These are phyloP conservation scores for Harrya chromipes DNA, from an alignment of 768 basidiomycete species.

Conservation along the genomic window DNA sequence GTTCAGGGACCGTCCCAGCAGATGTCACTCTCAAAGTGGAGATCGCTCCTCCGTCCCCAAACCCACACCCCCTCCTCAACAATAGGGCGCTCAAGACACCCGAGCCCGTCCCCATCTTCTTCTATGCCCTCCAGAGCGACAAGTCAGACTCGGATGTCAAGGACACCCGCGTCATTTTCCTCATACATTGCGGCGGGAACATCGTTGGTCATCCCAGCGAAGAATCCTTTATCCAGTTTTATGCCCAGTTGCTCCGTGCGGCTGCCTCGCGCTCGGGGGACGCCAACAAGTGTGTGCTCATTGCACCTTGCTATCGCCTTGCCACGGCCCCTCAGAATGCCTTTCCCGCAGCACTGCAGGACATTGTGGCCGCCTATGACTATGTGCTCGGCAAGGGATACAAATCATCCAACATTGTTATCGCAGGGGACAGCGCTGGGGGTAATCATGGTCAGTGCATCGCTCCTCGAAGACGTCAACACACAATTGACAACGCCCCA, in stretches of 20 bases:
- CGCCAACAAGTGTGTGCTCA: neutral
- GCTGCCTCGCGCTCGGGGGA: neutral
- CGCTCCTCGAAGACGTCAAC: no score
- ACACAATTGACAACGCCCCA: neutral
- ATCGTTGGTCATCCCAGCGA: constrained; percentile 17
- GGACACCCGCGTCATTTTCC: constrained; percentile 19
- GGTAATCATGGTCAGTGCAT: constrained; percentile 16
- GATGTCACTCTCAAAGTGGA: neutral
- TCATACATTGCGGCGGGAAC: constrained; percentile 25
- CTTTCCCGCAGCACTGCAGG: constrained; percentile 7
- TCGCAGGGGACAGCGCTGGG: constrained; percentile 26
- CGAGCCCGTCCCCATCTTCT: constrained; percentile 21
- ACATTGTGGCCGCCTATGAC: constrained; percentile 18
- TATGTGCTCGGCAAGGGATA: constrained; percentile 22
- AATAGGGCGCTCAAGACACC: constrained; percentile 6
- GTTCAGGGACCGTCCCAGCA: neutral
- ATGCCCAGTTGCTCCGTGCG: neutral
- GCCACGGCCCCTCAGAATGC: constrained; percentile 7
- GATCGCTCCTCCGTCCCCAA: constrained; percentile 10
- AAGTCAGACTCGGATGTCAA: neutral
- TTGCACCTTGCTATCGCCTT: constrained; percentile 7
- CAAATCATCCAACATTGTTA: constrained; percentile 9
- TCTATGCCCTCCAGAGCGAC: constrained; percentile 9
- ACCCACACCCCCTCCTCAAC: neutral
- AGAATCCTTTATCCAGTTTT: neutral